A percentile compares a stretch with the other conserved stretches of the same genome.
phyloP scores from a whole-genome alignment of 257 asterid species.

The Solanum chmielewskii region DNA sequence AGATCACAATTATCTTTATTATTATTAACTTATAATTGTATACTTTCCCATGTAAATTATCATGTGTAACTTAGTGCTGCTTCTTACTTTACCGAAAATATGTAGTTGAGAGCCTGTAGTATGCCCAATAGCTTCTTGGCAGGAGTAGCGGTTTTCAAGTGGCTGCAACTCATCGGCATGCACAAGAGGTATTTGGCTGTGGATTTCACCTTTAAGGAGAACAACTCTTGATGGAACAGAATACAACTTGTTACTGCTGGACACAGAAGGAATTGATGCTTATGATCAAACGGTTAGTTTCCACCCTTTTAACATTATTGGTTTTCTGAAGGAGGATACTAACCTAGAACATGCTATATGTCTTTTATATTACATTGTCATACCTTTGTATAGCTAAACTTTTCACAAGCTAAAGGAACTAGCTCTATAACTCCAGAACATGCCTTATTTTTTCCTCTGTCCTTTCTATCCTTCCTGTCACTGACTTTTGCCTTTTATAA shows the following conservation, averaged over 20 bases:
- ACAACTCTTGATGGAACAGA: conserved; percentile 96
- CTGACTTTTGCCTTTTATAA: neutral
- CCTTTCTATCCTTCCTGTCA: neutral
- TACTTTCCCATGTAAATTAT: neutral
- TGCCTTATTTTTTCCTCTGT: neutral
- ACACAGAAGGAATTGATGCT: conserved; percentile 96
- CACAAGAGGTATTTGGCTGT: conserved; percentile 98
- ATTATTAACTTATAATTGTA: neutral
- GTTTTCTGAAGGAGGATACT: neutral
- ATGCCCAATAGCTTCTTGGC: conserved; percentile 74
- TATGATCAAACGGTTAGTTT: conserved; percentile 93
- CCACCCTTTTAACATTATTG: neutral
- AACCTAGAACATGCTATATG: neutral
- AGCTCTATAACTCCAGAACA: neutral
- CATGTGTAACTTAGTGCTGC: neutral
- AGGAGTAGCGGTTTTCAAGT: conserved; percentile 98
- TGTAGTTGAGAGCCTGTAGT: neutral
- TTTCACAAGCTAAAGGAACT: neutral
- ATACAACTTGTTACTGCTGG: conserved; percentile 80
- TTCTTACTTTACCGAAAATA: neutral
- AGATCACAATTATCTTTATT: neutral
- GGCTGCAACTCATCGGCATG: conserved; percentile 92
- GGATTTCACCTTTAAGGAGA: conserved; percentile 86
- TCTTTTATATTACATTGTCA: neutral
- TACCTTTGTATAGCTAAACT: neutral